Base-by-base conservation (phyloP, 768 basidiomycete species). In the Fomitopsis serialis region DNA sequence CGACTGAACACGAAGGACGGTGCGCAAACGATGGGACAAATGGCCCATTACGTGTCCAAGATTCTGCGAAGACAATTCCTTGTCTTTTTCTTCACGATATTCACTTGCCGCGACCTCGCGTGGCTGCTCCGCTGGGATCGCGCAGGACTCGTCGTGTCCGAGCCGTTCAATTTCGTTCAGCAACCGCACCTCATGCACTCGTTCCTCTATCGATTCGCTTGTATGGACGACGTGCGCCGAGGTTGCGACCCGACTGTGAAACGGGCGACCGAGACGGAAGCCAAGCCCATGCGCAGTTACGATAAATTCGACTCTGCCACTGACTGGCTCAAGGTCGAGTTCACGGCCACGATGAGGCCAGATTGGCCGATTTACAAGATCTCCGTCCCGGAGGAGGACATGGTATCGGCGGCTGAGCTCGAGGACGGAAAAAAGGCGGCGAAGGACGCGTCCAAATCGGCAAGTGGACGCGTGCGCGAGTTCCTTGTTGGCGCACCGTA, bases 51-150 rank as follows among this genome's bases (percentile, higher is more conserved):
- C 22, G 42, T 44, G 1, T 19, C 35, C 12, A 52, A 53, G n/a
- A 32, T 48, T 12, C 29, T 7, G 5, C 15, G 3, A 12, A 19
- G 45, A 15, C 52, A 53, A 21, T 32, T 34, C 13, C 52, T 42
- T 15, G 12, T 35, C 10, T 45, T 35, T 34, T 45, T 40, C 42
- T 53, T 45, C 32, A 45, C 36, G 3, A 23, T 53, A 12, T 15
- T 27, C 15, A 3, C 45, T 22, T 21, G 22, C 17, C 40, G 52
- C 15, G 15, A 17, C 21, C 25, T 4, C 23, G 52, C 44, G 1
- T 32, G 52, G 1, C 40, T 50, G 1, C 19, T 55, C 22, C 54
- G 54, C 8, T 55, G 54, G 54, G 54, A 55, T n/a, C 27, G 54
- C 8, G 32, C 49, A 2, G 54, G 54, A 2, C 36, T 32, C 2